Evolutionary conservation across 2,329 filamentous ascomycete species (phyloP), one percentile per base, ranked within the genome.

Genomic region (Trichoderma koningii): DNA sequence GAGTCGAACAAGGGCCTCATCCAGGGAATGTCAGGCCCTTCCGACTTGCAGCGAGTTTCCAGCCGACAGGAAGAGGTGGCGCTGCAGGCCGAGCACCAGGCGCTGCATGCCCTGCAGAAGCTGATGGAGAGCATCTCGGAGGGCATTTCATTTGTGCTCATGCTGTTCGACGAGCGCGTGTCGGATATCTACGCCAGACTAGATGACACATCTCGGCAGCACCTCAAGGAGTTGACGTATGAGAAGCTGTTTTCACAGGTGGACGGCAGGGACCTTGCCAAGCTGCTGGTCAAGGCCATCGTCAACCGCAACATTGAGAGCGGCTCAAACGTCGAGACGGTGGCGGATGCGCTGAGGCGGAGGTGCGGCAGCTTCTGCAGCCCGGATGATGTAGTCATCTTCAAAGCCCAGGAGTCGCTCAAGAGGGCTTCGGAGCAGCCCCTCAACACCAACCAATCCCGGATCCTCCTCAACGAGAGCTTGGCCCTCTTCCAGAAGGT

Each of bases 291-390:
- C 64, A 99, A 98, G 76, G 93, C 94, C 0, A 98, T 99, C 72
- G 95, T 99, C 63, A 98, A 98, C 76, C 89, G 93, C 72, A 99
- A 97, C 76, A 99, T 99, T 71, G 91, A 94, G 65, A 97, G 92
- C 72, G 95, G 96, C 10, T 94, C 93, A 5, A 99, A 98, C 68
- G 94, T 99, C 21, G 96, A 99, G 78, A 97, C 93, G 0, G 93
- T 99, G 26, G 94, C 95, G 0, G 95, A 99, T 76, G 92, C 93
- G n/a, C 80, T 99, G 56, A 87, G 95, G 53, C 85, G 95, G 71
- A 87, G 93, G 71, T 99, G 95, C 71, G 96, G 95, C 68, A 97
- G 91, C 77, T 99, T 99, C 83, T 99, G 95, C 76, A 97, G 93
- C 72, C 89, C 94, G 0, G 94, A 99, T 69, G 95, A 99, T 79